These are phyloP conservation scores for Barnettozyma sucrosica DNA, from an alignment of 805 yeast genomes.

Conservation along the genomic window DNA sequence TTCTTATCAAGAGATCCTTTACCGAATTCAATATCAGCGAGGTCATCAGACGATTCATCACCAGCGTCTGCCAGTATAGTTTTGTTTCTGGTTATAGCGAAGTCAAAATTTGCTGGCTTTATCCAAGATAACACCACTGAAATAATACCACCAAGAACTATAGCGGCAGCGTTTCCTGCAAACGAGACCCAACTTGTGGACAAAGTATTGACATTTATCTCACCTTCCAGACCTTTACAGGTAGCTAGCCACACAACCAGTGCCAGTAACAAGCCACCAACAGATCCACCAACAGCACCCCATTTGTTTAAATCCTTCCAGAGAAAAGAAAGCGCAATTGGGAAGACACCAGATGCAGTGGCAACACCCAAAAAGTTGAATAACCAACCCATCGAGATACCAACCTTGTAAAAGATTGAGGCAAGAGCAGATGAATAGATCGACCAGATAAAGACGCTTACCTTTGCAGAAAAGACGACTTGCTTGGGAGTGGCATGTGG, in stretches of 20 bases:
- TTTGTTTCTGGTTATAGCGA: constrained; percentile 29
- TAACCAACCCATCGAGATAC: constrained; percentile 34
- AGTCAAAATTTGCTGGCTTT: constrained; percentile 38
- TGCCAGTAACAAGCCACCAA: constrained; percentile 33
- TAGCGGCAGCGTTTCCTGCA: constrained; percentile 35
- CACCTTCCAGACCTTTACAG: constrained; percentile 31
- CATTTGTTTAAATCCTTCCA: constrained; percentile 32
- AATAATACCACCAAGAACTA: constrained; percentile 33
- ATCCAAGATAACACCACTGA: constrained; percentile 29
- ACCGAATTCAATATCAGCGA: neutral
- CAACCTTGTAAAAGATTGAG: constrained; percentile 31
- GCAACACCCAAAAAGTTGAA: constrained; percentile 38
- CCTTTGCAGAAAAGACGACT: constrained; percentile 38
- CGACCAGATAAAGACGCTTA: constrained; percentile 36
- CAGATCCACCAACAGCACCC: constrained; percentile 35
- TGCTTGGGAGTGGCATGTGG: constrained; percentile 37
- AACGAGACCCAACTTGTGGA: constrained; percentile 36
- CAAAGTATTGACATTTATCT: constrained; percentile 30
- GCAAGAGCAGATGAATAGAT: constrained; percentile 33
- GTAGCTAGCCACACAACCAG: constrained; percentile 35
- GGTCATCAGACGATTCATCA: constrained; percentile 5
- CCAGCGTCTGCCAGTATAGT: constrained; percentile 23
- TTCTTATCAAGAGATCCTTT: neutral
- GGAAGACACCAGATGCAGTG: constrained; percentile 36
- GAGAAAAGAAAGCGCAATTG: constrained; percentile 34